Base-by-base conservation (phyloP, 2,329 filamentous ascomycete species). In the Purpureocillium lavendulum region DNA sequence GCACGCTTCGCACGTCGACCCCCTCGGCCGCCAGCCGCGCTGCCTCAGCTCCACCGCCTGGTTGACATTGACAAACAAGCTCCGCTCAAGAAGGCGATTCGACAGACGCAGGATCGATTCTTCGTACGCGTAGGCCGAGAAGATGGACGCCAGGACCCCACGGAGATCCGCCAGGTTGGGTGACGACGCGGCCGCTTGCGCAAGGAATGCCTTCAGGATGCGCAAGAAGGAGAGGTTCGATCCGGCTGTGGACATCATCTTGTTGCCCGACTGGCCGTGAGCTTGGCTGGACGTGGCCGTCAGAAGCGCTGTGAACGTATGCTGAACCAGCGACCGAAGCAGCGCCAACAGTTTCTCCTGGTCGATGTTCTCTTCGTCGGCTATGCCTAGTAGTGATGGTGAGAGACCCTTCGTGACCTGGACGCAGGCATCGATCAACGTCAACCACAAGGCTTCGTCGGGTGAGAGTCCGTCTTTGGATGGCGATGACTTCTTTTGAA, bases 81-180 rank as follows among this genome's bases (percentile, higher is more conserved):
- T 92, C 49, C 87, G 82, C 46, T 94, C 89, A 0, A 98, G 71
- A 40, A 98, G 79, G 4, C 83, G 75, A 57, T 90, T 94, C 1
- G 92, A 87, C 3, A 98, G 75, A 2, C 76, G 73, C 15, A 98
- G 73, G 13, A 98, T 85, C 1, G 85, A 89, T 58, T 90, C 86
- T 60, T 98, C 92, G 57, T 97, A 96, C 0, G 88, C 83, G 57
- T 98, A 98, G 0, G 92, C 90, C 0, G 90, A 81, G 63, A 98
- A 97, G 40, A 98, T 90, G 11, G 89, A 92, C 1, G 79, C 71
- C 2, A 98, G 74, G 1, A 97, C 89, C 7, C 77, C 77, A 33
- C 92, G 83, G 3, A 98, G 73, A 56, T 97, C 88, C 1, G 87
- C 82, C 2, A 98, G 70, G 11, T 85, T 94, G 0, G 92, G 89